A percentile compares a stretch with the other conserved stretches of the same genome.
Evolutionary conservation across 1,139 yeast species (phyloP).

Genomic region (Wickerhamiella pararugosa): DNA sequence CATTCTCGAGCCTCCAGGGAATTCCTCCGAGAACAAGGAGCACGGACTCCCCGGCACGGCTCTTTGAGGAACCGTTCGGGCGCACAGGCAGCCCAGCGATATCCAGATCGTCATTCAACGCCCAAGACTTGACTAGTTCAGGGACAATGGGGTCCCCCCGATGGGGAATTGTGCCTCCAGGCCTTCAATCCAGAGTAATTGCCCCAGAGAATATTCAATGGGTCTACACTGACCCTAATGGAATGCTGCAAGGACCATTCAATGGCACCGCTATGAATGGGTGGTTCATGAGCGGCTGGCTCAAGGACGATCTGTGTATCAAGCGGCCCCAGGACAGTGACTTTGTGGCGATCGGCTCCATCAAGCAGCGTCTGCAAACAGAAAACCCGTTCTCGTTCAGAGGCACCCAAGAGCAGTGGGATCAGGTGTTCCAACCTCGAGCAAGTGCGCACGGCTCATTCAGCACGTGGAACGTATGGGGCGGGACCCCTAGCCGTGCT

Average conservation of each 20-base stretch:
- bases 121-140: not conserved
- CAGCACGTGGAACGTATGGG: not conserved
- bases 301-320: slow-evolving; percentile 40
- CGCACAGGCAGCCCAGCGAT: not conserved
- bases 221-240: slow-evolving; percentile 59
- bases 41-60: too few relatives aligned
- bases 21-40: too few relatives aligned
- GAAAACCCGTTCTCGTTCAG: slow-evolving; percentile 13
- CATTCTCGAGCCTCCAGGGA: too few relatives aligned
- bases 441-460: not conserved
- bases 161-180: slow-evolving; percentile 2
- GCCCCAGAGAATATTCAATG: slow-evolving; percentile 40
- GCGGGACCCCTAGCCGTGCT: not conserved
- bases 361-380: slow-evolving; percentile 30
- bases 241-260: slow-evolving; percentile 70
- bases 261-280: slow-evolving; percentile 60
- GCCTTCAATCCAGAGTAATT: slow-evolving; percentile 11
- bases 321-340: slow-evolving; percentile 33
- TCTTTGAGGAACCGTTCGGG: not conserved
- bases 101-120: not conserved
- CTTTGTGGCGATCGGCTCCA: slow-evolving; percentile 22
- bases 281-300: slow-evolving; percentile 55
- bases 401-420: slow-evolving; percentile 7
- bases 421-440: slow-evolving; percentile 1
- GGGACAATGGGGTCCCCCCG: too few relatives aligned